Evolutionary conservation across 441 rosid species (phyloP), one percentile per base, ranked within the genome.

Genomic region (Arabidopsis lyrata): DNA sequence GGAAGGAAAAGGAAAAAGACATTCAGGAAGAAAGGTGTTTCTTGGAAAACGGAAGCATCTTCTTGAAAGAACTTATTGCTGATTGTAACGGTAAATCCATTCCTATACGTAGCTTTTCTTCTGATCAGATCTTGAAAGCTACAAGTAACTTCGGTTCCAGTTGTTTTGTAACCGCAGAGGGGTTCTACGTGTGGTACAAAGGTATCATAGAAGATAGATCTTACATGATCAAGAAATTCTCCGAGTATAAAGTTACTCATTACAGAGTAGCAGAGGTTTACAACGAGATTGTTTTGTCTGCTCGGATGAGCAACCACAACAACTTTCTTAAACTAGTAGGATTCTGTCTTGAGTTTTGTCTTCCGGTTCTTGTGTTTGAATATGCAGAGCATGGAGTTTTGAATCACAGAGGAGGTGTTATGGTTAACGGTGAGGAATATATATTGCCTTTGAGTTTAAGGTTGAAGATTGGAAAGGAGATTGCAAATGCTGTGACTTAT

Each of bases 31-130:
- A 55, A 57, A 54, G 9, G 39, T 29, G 54, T 39, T 68, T 54
- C 48, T 35, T 67, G 63, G 73, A 47, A 15, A 81, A 78, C 11
- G 72, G 84, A 20, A 42, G 77, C 22, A 55, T 15, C 22, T 20
- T 77, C 3, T 9, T 74, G 3, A 76, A 79, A 54, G 77, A 79
- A 57, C 64, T 75, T 3, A 60, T 81, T 8, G 75, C 80, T 18
- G 56, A 45, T 14, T 81, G 50, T 35, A 68, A 78, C 31, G 80
- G 83, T 18, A 68, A 64, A 35, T 63, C 59, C 6, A 68, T 73
- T 74, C 81, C 80, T 11, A 77, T 79, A 4, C 75, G 72, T 29
- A 11, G 18, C 16, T 83, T 68, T 68, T 67, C 84, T 22, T 22
- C 66, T 14, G 12, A 68, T 13, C 78, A 78, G 24, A 53, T 77